Evolutionary conservation across 2,329 filamentous ascomycete genomes (phyloP).

Genomic region (Ascochyta fabae): DNA sequence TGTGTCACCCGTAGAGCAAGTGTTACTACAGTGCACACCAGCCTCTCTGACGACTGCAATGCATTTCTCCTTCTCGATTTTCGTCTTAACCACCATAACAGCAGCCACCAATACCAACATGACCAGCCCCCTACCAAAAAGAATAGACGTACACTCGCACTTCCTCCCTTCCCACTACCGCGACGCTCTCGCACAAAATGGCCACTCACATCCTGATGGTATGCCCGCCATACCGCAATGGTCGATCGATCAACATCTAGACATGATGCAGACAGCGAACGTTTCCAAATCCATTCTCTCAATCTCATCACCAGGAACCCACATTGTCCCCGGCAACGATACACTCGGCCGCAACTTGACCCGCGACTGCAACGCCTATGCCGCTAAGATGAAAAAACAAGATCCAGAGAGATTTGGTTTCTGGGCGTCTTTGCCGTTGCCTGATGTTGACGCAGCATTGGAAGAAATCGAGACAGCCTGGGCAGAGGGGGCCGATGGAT

Average conservation of each 20-base stretch:
- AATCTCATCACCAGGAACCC: conserved; percentile 61
- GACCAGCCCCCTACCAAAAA: conserved; percentile 28
- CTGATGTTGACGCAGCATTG: conserved; percentile 56
- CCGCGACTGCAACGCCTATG: conserved; percentile 52
- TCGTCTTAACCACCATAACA: neutral
- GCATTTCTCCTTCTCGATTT: neutral
- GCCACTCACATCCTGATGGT: conserved; percentile 56
- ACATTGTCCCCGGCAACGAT: conserved; percentile 52
- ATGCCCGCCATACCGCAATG: conserved; percentile 59
- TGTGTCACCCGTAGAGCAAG: neutral
- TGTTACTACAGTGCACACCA: neutral
- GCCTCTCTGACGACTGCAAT: neutral
- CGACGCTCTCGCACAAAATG: conserved; percentile 49
- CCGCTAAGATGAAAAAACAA: conserved; percentile 47
- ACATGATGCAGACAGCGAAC: conserved; percentile 57
- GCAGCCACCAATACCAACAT: conserved; percentile 16
- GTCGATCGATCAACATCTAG: conserved; percentile 55
- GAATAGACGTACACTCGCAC: conserved; percentile 59
- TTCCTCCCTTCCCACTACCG: conserved; percentile 55
- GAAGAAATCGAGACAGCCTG: conserved; percentile 56
- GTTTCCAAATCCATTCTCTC: conserved; percentile 62
- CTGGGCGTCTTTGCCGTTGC: conserved; percentile 62
- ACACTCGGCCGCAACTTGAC: conserved; percentile 47
- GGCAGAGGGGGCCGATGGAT: conserved; percentile 57
- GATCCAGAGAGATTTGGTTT: conserved; percentile 56